phyloP scores from a whole-genome alignment of 2,329 filamentous ascomycete species.

The Botrytis squamosa region DNA sequence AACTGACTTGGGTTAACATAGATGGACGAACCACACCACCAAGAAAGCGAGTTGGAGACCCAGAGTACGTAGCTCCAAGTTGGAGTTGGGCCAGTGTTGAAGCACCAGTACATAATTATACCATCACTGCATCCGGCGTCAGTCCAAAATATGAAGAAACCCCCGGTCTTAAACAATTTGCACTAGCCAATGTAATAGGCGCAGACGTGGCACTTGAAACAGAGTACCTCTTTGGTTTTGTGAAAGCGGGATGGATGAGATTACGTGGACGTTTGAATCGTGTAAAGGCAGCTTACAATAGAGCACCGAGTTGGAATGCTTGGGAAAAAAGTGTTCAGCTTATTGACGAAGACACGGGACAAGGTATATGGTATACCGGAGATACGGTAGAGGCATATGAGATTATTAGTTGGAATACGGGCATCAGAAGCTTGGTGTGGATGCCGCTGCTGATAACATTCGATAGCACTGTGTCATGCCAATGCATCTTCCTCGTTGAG shows the following conservation, averaged over 20 bases:
- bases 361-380: neutral
- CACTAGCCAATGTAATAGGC: neutral
- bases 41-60: neutral
- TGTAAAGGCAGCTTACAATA: neutral
- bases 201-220: neutral
- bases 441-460: neutral
- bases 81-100: constrained; percentile 1
- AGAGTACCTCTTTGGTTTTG: neutral
- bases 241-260: neutral
- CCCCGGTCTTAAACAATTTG: neutral
- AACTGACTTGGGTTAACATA: neutral
- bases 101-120: neutral
- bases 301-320: constrained; percentile 2
- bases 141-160: neutral
- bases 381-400: neutral
- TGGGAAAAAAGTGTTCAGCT: neutral
- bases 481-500: neutral
- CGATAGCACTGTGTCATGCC: neutral
- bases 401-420: neutral
- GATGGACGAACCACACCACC: neutral
- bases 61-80: neutral
- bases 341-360: neutral
- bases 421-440: neutral
- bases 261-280: neutral
- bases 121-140: neutral